These are phyloP conservation scores for Tritrichomonas musculus DNA, from an alignment of 208 protist genomes.

Conservation along the genomic window DNA sequence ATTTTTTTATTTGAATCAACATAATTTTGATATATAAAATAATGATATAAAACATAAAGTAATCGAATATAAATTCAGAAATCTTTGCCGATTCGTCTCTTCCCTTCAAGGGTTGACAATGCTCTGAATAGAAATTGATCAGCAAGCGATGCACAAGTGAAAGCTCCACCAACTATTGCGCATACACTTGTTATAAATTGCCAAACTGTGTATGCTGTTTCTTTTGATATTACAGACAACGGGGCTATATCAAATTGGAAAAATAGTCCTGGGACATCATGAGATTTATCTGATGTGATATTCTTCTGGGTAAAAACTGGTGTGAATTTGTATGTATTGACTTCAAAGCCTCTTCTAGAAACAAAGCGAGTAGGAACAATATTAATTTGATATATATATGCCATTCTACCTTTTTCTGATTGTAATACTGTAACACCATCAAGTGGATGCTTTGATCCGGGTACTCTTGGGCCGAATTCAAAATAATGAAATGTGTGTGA, in stretches of 20 bases:
- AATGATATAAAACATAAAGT: too few species aligned
- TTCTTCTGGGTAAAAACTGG: constrained; percentile 18
- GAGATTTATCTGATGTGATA: background rate
- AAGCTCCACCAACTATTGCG: constrained; percentile 2
- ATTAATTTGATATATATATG: background rate
- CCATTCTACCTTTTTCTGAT: background rate
- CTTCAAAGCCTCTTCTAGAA: background rate
- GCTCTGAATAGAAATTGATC: constrained; percentile 17
- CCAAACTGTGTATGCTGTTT: background rate
- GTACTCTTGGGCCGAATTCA: background rate
- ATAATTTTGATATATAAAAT: too few species aligned
- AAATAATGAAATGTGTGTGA: constrained; percentile 5
- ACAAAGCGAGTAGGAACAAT: background rate
- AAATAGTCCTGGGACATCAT: background rate
- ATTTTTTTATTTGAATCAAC: too few species aligned
- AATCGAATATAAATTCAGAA: background rate
- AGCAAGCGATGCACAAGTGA: constrained; percentile 18
- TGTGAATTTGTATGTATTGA: background rate
- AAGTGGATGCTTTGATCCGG: background rate
- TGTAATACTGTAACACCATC: background rate
- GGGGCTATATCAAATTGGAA: background rate
- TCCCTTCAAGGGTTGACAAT: background rate
- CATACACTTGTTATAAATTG: background rate
- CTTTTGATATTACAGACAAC: background rate
- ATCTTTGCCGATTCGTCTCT: constrained; percentile 9